Percentiles rank a stretch among this genome's conserved stretches.
These are phyloP conservation scores for Xylaria nigripes DNA, from an alignment of 495 filamentous ascomycete species.

Conservation along the genomic window DNA sequence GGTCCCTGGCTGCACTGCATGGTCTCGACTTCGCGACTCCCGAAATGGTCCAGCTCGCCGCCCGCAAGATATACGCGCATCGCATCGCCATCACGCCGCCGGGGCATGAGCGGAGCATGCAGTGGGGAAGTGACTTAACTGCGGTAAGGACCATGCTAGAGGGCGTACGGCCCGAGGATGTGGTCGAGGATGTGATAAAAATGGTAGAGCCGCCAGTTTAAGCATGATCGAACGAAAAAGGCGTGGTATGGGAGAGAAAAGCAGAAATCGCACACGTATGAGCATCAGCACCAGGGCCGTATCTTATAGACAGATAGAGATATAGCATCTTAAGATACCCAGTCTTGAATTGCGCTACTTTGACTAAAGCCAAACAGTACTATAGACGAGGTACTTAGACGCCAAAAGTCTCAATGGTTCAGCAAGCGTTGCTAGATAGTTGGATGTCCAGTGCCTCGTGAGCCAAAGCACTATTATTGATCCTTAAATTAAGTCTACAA, in stretches of 20 bases:
- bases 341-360: no score
- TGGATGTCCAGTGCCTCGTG: neutral
- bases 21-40: conserved; percentile 75
- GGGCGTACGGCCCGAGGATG: conserved; percentile 61
- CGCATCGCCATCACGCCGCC: conserved; percentile 60
- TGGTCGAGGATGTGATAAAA: conserved; percentile 74
- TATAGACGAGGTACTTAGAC: no score
- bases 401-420: no score
- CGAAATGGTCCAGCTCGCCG: conserved; percentile 71
- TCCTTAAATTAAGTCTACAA: neutral
- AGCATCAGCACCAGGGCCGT: no score
- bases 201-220: conserved; percentile 63
- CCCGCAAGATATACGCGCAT: conserved; percentile 84
- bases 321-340: no score
- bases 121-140: conserved; percentile 77
- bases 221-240: neutral
- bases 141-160: conserved; percentile 59
- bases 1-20: conserved; percentile 75
- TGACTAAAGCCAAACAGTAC: no score
- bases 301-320: no score
- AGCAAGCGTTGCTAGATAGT: neutral
- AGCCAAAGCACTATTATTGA: neutral
- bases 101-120: conserved; percentile 74
- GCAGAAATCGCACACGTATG: neutral
- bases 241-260: neutral